Evolutionary conservation across 495 filamentous ascomycete species (phyloP), one percentile per base, ranked within the genome.

Genomic region (Hyaloscypha variabilis): DNA sequence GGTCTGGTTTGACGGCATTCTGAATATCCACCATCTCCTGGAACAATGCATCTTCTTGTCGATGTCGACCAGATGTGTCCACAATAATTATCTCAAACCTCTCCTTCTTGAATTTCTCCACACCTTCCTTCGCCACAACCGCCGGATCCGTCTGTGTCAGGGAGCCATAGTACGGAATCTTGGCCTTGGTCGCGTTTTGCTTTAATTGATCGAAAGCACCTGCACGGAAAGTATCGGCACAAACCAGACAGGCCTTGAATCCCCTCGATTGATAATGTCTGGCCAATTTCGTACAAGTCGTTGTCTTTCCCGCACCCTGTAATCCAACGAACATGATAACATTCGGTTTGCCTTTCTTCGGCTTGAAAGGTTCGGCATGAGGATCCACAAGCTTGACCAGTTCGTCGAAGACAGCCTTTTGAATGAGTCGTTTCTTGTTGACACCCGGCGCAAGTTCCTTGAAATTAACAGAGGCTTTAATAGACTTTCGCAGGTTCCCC

Each of bases 301-400:
- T 99, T 10, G 95, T 99, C 76, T 99, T 99, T 73, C 95, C 95
- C 17, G 94, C 89, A 79, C 95, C 95, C 74, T 99, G 95, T 51
- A 99, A 81, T 74, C 95, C 95, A 63, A 99, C 96, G 70, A 99
- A 97, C 95, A 99, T 99, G 74, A 99, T 97, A 69, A 98, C 91
- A 77, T 97, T 98, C 53, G 90, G 80, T 70, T 94, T 95, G 63
- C 92, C 92, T 77, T 99, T 99, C 81, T 95, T 97, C 25, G 96
- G 95, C 69, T 95, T 93, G 84, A 97, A 99, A 0, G 94, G 88
- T 64, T 97, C 93, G 67, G 91, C 92, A 78, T 97, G 95, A 21
- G 95, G 95, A 72, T 99, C 92, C 58, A 99, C 95, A 54, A 99
- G 88, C 65, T 90, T 88, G 61, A 98, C 95, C 58, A 99, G 87